A percentile compares a stretch with the other conserved stretches of the same genome.
These are phyloP conservation scores for Ajuga reptans DNA, from an alignment of 305 asterid species.

Conservation along the genomic window DNA sequence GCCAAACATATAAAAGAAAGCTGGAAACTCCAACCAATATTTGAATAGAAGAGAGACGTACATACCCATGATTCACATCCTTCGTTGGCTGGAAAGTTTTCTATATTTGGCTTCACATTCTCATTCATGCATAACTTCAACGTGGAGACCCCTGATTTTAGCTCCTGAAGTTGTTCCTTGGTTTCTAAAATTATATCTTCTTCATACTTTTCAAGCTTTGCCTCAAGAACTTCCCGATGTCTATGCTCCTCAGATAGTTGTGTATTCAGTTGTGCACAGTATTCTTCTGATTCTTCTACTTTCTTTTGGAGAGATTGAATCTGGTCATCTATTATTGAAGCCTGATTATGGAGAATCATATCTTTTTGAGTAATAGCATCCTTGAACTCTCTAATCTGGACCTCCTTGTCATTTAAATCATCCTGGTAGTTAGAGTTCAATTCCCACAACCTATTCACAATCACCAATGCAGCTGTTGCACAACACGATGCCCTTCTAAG, in stretches of 20 bases:
- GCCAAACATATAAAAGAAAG: conserved; percentile 1
- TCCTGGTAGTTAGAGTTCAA: conserved; percentile 42
- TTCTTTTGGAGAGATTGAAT: conserved; percentile 45
- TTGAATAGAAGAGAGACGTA: conserved; percentile 19
- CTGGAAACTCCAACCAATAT: background rate
- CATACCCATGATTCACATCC: conserved; percentile 49
- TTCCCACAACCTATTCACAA: conserved; percentile 69
- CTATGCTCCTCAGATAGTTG: conserved; percentile 48
- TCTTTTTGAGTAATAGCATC: conserved; percentile 38
- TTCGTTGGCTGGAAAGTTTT: background rate
- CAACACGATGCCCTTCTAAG: conserved; percentile 54
- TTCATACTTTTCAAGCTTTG: conserved; percentile 46
- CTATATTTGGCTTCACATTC: conserved; percentile 25
- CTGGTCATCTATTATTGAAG: conserved; percentile 32
- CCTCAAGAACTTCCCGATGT: conserved; percentile 30
- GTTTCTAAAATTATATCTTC: conserved; percentile 43
- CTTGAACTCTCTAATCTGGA: conserved; percentile 35
- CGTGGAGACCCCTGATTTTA: conserved; percentile 51
- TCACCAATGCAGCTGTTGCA: conserved; percentile 73
- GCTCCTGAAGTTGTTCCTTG: conserved; percentile 53
- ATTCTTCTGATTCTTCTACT: conserved; percentile 37
- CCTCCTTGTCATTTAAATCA: conserved; percentile 37
- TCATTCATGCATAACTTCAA: conserved; percentile 47
- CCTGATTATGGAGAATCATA: conserved; percentile 36
- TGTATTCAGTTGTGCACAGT: conserved; percentile 33